phyloP scores from a whole-genome alignment of 164 flowering plant genomes.

The Akebia trifoliata region DNA sequence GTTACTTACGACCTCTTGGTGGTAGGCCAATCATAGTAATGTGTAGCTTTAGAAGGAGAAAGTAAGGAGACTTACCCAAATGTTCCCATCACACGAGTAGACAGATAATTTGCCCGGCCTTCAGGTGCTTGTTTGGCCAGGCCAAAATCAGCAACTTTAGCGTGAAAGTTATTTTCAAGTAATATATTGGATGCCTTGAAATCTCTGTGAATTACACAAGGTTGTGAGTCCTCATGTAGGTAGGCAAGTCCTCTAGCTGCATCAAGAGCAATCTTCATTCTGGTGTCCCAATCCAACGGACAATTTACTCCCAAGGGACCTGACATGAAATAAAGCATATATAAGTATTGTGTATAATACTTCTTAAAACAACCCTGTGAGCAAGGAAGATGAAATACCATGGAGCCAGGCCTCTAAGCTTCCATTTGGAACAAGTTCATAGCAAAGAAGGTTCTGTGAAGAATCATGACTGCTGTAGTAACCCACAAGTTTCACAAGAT shows the following conservation, averaged over 20 bases:
- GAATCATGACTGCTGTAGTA: constrained; percentile 76
- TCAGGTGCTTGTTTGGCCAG: constrained; percentile 97
- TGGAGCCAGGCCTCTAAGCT: constrained; percentile 97
- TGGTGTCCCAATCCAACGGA: constrained; percentile 89
- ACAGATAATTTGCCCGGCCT: constrained; percentile 72
- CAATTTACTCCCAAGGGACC: constrained; percentile 85
- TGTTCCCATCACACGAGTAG: constrained; percentile 99
- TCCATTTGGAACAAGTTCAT: constrained; percentile 97
- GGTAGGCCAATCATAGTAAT: background rate
- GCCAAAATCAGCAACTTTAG: constrained; percentile 98
- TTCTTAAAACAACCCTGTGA: constrained; percentile 1
- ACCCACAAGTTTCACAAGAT: constrained; percentile 96
- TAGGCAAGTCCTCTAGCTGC: constrained; percentile 99
- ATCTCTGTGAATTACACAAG: constrained; percentile 95
- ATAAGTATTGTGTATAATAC: background rate
- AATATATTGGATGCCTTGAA: constrained; percentile 95
- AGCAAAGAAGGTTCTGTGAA: constrained; percentile 85
- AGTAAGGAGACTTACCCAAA: constrained; percentile 61
- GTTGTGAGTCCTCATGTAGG: constrained; percentile 96
- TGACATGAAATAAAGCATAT: constrained; percentile 20
- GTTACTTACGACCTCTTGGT: constrained; percentile 1
- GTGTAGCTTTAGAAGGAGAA: background rate
- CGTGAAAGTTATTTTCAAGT: constrained; percentile 86
- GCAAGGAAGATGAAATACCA: constrained; percentile 44
- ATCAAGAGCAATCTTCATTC: constrained; percentile 99